Base-by-base conservation (phyloP, 345 rosid species). In the Firmiana major region DNA sequence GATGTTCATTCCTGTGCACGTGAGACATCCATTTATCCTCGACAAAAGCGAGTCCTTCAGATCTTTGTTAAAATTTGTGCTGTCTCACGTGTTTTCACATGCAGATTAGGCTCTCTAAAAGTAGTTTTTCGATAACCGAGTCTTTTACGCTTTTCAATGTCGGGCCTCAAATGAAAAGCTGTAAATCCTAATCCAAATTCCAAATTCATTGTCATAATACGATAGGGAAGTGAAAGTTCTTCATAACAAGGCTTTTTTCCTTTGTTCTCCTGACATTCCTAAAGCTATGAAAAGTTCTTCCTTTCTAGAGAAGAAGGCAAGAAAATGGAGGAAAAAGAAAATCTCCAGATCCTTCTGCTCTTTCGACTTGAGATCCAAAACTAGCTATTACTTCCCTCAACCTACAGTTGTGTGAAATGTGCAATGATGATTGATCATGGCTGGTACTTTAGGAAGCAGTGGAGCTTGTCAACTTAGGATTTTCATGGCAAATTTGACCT, bases 401-500 rank as follows among this genome's bases (percentile, higher is more conserved):
- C 45, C 68, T 36, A 63, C 4, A 63, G 45, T 31, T 63, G 21
- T 9, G 11, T 63, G 22, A 6, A 22, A 63, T 36, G 6, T 63
- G 63, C 64, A 31, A 45, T 19, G 74, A 69, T 77, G 68, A 70
- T 57, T 40, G 54, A 74, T 64, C 38, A 36, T 19, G 28, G 64
- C 63, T 40, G 15, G 36, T 71, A 49, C 85, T 58, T 82, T 69
- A 49, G 24, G 42, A 28, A 54, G 75, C 31, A 57, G 31, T 58
- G 73, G 78, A 76, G 75, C 59, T 72, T 76, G 84, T 85, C 89
- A 78, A 80, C 81, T 46, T 68, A 31, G 80, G 81, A 82, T 28
- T 71, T 82, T 76, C 77, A 86, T 82, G 74, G 57, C 86, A 49
- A 74, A 11, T n/a, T 82, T 83, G 85, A 85, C 89, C 79, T 80